Conservation (phyloP, 225 moss, liverwort and hornwort genomes). For the Sphagnum tenellum region DNA sequence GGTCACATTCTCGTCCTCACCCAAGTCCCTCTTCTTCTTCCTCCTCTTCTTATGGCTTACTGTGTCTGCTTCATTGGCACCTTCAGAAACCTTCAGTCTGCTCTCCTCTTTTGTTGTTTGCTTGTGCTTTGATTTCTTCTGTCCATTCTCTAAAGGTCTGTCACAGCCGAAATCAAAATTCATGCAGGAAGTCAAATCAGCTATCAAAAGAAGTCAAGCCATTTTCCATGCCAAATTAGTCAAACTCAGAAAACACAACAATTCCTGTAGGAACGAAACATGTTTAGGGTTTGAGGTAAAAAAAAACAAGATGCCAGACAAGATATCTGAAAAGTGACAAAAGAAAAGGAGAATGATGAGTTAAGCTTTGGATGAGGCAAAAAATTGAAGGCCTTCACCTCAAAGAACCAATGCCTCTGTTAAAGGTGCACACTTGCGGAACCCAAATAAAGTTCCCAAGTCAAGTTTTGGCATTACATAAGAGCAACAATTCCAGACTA, state of each 20-base stretch:
- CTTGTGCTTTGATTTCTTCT: too few relatives aligned
- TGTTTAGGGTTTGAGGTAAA: not conserved
- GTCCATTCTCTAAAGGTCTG: conserved; percentile 31
- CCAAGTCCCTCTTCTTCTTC: conserved; percentile 31
- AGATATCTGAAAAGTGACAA: too few relatives aligned
- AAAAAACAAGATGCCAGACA: too few relatives aligned
- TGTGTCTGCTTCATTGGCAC: conserved; percentile 7
- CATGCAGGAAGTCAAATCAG: not conserved
- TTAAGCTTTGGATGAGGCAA: too few relatives aligned
- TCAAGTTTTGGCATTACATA: too few relatives aligned
- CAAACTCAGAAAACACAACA: not conserved
- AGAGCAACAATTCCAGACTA: not conserved
- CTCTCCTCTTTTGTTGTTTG: too few relatives aligned
- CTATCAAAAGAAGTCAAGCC: not conserved
- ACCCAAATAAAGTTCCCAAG: too few relatives aligned
- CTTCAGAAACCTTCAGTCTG: conserved; percentile 7
- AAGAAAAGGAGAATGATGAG: too few relatives aligned
- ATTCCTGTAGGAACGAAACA: not conserved
- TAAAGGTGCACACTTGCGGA: too few relatives aligned
- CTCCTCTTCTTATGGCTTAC: conserved; percentile 21
- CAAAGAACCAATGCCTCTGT: too few relatives aligned
- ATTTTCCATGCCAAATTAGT: not conserved
- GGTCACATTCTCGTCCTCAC: conserved; percentile 17
- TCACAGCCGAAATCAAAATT: conserved; percentile 1
- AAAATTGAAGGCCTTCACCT: too few relatives aligned